Conservation (phyloP, 2,329 filamentous ascomycete genomes). For the Sordariomycetes sp. region DNA sequence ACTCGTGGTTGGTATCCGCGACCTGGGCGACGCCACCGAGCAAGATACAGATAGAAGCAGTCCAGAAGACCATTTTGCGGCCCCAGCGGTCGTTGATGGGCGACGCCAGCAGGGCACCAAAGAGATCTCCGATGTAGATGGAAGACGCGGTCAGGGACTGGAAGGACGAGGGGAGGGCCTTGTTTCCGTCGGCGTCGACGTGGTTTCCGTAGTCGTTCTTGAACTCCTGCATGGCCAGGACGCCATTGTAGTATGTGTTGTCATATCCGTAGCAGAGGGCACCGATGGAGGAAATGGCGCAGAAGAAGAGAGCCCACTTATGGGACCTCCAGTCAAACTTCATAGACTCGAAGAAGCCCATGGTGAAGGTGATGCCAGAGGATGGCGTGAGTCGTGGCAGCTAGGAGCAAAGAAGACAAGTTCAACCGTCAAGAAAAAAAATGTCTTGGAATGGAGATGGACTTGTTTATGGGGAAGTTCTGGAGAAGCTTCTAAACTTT, state of each 20-base stretch:
- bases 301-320: constrained; percentile 18
- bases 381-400: too few relatives aligned
- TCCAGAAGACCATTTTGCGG: constrained; percentile 22
- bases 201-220: constrained; percentile 14
- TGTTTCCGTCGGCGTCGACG: constrained; percentile 9
- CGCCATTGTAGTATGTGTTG: constrained; percentile 15
- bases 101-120: constrained; percentile 22
- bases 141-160: constrained; percentile 23
- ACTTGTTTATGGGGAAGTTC: constrained; percentile 3
- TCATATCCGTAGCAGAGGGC: constrained; percentile 11
- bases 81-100: constrained; percentile 26
- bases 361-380: constrained; percentile 1
- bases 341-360: constrained; percentile 5
- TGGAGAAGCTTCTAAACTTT: constrained; percentile 5
- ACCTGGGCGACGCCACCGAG: constrained; percentile 10
- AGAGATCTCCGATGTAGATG: constrained; percentile 28
- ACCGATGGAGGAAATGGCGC: constrained; percentile 14
- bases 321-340: constrained; percentile 7
- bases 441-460: background rate
- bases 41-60: constrained; percentile 21
- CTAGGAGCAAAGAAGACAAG: too few relatives aligned
- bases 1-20: constrained; percentile 9
- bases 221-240: constrained; percentile 17
- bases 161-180: constrained; percentile 14
- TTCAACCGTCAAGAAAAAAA: too few relatives aligned